These are phyloP conservation scores for Gossypium anomalum DNA, from an alignment of 345 rosid genomes.

Conservation along the genomic window DNA sequence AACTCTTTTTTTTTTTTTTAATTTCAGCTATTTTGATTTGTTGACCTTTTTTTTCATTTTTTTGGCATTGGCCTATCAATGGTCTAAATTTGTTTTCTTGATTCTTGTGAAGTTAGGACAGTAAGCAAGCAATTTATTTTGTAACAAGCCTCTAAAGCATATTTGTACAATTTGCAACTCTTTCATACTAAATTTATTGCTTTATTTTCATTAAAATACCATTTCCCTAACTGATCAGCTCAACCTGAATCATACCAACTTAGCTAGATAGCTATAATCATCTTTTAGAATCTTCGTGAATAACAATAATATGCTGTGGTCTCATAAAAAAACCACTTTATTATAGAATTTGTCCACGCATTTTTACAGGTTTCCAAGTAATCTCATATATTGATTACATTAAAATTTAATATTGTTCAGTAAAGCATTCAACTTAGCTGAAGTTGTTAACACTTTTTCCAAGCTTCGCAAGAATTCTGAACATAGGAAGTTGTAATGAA, in stretches of 20 bases:
- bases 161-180: not conserved
- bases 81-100: slow-evolving; percentile 1
- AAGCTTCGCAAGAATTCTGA: too few relatives aligned
- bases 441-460: too few relatives aligned
- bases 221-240: not conserved
- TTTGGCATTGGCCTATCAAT: slow-evolving; percentile 9
- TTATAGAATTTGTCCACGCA: too few relatives aligned
- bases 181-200: not conserved
- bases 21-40: not conserved
- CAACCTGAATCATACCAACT: not conserved
- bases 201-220: not conserved
- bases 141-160: not conserved
- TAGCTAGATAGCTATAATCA: too few relatives aligned
- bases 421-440: too few relatives aligned
- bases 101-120: not conserved
- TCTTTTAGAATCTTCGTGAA: too few relatives aligned
- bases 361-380: too few relatives aligned
- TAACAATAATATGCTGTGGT: too few relatives aligned
- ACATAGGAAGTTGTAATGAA: too few relatives aligned
- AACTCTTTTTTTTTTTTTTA: not conserved
- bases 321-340: too few relatives aligned
- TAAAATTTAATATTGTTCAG: too few relatives aligned
- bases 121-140: not conserved
- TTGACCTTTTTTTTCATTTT: not conserved
- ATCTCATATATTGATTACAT: too few relatives aligned